These are phyloP conservation scores for Eucalyptus rudis DNA, from an alignment of 345 rosid species.

Conservation along the genomic window DNA sequence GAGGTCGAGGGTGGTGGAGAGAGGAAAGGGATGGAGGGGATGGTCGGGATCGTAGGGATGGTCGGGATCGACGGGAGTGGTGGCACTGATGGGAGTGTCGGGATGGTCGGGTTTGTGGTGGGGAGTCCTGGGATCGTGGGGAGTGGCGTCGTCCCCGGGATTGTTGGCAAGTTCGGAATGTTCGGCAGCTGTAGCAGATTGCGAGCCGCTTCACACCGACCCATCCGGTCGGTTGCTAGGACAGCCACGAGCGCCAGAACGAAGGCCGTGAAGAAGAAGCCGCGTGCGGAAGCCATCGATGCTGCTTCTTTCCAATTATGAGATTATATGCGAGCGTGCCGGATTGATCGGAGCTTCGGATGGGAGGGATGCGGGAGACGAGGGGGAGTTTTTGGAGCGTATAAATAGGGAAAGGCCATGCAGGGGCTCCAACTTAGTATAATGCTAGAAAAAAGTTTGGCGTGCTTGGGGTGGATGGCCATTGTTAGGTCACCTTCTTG, in stretches of 20 bases:
- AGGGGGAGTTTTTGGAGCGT: background rate
- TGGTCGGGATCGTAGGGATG: background rate
- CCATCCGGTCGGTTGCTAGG: background rate
- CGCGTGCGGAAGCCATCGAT: background rate
- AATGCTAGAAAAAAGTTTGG: background rate
- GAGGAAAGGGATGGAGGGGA: background rate
- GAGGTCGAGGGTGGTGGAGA: background rate
- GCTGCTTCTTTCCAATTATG: background rate
- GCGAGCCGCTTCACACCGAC: background rate
- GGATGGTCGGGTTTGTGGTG: background rate
- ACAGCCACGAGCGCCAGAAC: background rate
- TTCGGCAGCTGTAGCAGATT: background rate
- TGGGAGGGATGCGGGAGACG: background rate
- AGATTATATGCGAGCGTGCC: background rate
- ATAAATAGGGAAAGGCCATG: background rate
- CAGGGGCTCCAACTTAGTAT: background rate
- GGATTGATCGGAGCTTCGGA: background rate
- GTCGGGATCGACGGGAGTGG: background rate
- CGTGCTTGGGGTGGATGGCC: background rate
- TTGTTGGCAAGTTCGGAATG: background rate
- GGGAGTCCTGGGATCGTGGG: background rate
- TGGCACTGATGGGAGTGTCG: background rate
- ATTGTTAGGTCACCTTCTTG: background rate
- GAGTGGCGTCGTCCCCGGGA: background rate
- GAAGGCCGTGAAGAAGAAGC: background rate